Conservation (phyloP, 1,139 yeast species). For the Debaryomycetaceae sp. region DNA sequence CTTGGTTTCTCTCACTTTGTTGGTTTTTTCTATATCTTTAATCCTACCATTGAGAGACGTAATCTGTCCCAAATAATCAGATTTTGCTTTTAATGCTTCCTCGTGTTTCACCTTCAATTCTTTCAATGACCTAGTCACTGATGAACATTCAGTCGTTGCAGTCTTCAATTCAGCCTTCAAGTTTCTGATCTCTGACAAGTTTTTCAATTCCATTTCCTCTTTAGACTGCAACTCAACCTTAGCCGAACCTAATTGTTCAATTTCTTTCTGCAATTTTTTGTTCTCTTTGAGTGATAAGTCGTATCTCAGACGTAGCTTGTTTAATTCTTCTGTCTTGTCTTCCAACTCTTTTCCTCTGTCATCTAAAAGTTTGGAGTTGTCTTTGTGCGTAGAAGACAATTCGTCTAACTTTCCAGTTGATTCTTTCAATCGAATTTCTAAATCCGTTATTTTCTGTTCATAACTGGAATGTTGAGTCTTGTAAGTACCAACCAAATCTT, state of each 20-base stretch:
- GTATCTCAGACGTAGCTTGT: background rate
- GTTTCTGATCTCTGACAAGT: slow-evolving; percentile 8
- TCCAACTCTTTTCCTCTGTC: background rate
- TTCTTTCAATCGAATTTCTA: background rate
- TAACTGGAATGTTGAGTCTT: slow-evolving; percentile 4
- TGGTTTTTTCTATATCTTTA: slow-evolving; percentile 16
- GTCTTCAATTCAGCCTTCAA: slow-evolving; percentile 12
- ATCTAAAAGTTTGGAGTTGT: background rate
- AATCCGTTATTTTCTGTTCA: slow-evolving; percentile 4
- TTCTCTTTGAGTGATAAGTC: background rate
- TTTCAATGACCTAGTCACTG: slow-evolving; percentile 14
- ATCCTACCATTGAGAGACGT: slow-evolving; percentile 22
- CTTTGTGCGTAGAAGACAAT: background rate
- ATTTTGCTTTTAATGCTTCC: slow-evolving; percentile 18
- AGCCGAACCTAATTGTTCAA: background rate
- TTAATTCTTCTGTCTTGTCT: background rate
- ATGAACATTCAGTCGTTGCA: slow-evolving; percentile 10
- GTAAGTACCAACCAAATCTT: slow-evolving; percentile 5
- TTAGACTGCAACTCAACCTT: slow-evolving; percentile 3
- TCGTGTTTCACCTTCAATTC: slow-evolving; percentile 39
- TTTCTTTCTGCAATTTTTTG: slow-evolving; percentile 4
- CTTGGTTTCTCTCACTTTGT: slow-evolving; percentile 20
- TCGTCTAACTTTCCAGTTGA: slow-evolving; percentile 2
- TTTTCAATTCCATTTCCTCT: slow-evolving; percentile 3
- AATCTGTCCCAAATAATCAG: slow-evolving; percentile 26